Conservation (phyloP, 345 rosid species). For the Melastoma malabathricum region DNA sequence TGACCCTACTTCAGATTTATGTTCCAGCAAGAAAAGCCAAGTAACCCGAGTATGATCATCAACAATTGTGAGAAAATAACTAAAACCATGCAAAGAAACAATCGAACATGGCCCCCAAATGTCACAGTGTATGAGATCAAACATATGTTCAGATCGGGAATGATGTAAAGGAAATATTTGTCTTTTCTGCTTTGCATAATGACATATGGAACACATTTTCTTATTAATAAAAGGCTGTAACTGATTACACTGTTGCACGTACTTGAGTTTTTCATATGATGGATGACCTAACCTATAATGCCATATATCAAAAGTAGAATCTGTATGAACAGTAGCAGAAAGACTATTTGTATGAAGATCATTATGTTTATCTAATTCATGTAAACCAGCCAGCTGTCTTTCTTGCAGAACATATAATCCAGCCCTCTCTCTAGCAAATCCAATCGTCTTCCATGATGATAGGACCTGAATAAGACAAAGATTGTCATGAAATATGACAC, state of each 20-base stretch:
- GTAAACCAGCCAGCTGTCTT: neutral
- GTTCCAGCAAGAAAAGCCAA: no score
- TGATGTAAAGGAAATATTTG: slow-evolving; percentile 5
- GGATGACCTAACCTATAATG: slow-evolving; percentile 1
- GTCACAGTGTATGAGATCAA: slow-evolving; percentile 14
- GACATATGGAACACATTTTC: slow-evolving; percentile 9
- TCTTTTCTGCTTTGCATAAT: no score
- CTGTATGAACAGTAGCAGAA: neutral
- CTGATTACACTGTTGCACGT: neutral
- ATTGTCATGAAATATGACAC: neutral
- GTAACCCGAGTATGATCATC: slow-evolving; percentile 18
- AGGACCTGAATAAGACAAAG: slow-evolving; percentile 11
- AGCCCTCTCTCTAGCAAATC: slow-evolving; percentile 1
- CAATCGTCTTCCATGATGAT: slow-evolving; percentile 13
- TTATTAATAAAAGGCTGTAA: neutral
- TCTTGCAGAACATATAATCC: neutral
- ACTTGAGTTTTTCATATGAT: no score
- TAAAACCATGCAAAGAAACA: neutral
- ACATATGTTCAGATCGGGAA: neutral
- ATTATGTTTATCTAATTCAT: neutral
- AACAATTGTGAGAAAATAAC: slow-evolving; percentile 8
- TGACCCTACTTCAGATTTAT: neutral
- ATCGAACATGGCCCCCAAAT: slow-evolving; percentile 9
- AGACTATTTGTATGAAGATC: neutral
- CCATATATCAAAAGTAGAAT: neutral